These are phyloP conservation scores for Sanghuangporus baumii DNA, from an alignment of 1,284 basidiomycete species.

Conservation along the genomic window DNA sequence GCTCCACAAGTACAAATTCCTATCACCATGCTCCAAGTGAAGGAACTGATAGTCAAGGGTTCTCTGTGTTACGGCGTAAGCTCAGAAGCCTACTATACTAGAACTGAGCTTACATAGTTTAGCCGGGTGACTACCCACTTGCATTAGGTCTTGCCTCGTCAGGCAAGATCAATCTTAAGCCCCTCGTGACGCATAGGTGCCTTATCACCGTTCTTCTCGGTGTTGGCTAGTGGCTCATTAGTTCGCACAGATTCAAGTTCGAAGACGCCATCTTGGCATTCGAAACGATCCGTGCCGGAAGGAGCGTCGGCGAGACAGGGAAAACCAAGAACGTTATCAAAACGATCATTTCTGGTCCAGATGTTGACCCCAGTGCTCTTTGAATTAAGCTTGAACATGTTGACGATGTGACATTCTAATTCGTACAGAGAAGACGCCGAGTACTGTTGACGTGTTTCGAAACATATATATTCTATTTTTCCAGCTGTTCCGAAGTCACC, in stretches of 20 bases:
- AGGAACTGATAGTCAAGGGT: slow-evolving; percentile 79
- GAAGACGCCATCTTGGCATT: slow-evolving; percentile 76
- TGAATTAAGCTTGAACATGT: not conserved
- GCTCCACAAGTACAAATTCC: slow-evolving; percentile 57
- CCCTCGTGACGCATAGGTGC: slow-evolving; percentile 83
- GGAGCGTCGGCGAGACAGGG: slow-evolving; percentile 72
- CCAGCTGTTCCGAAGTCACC: too few relatives aligned
- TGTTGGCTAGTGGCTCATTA: not conserved
- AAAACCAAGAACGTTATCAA: slow-evolving; percentile 55
- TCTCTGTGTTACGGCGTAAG: slow-evolving; percentile 83
- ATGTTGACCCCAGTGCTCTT: slow-evolving; percentile 29
- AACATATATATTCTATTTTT: too few relatives aligned
- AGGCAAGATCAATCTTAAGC: slow-evolving; percentile 81
- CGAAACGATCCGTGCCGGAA: slow-evolving; percentile 73
- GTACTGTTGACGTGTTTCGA: too few relatives aligned
- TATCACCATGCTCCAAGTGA: slow-evolving; percentile 54
- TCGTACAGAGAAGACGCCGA: too few relatives aligned
- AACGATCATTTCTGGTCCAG: slow-evolving; percentile 74
- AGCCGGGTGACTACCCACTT: slow-evolving; percentile 82
- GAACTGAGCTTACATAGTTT: slow-evolving; percentile 1
- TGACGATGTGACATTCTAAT: too few relatives aligned
- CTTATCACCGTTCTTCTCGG: slow-evolving; percentile 16
- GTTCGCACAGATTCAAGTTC: slow-evolving; percentile 60
- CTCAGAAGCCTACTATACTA: slow-evolving; percentile 17
- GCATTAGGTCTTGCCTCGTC: slow-evolving; percentile 76